Evolutionary conservation across 768 basidiomycete species (phyloP).

Genomic region (Wakefieldia striispora): DNA sequence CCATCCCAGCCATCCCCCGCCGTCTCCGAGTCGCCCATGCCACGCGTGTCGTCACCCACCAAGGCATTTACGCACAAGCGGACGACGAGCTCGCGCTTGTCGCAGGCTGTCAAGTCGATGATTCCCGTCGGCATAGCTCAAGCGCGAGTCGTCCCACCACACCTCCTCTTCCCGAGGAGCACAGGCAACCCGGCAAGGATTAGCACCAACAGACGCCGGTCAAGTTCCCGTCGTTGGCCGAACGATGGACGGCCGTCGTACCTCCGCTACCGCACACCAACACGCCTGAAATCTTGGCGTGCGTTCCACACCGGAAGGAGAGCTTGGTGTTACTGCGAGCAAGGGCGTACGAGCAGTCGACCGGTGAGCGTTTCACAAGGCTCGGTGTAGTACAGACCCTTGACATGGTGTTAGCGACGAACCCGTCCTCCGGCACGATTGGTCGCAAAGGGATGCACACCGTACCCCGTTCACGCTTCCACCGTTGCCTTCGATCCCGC

Average conservation of each 20-base stretch:
- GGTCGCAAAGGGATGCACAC: conserved; percentile 11
- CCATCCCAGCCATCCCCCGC: conserved; percentile 11
- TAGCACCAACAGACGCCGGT: conserved; percentile 2
- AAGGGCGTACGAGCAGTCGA: conserved; percentile 27
- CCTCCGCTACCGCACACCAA: not conserved
- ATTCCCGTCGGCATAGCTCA: conserved; percentile 21
- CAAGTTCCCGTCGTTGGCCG: conserved; percentile 14
- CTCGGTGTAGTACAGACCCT: not conserved
- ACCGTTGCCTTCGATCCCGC: conserved; percentile 32
- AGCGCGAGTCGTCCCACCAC: not conserved
- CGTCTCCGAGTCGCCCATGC: conserved; percentile 20
- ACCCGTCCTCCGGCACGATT: not conserved
- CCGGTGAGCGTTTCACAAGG: conserved; percentile 7
- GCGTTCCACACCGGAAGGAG: conserved; percentile 12
- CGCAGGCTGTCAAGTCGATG: conserved; percentile 26
- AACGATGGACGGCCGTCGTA: conserved; percentile 7
- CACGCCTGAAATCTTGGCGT: conserved; percentile 10
- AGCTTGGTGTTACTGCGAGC: conserved; percentile 32
- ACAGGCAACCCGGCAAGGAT: conserved; percentile 9
- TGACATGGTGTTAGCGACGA: not conserved
- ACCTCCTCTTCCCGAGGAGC: conserved; percentile 1
- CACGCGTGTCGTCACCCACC: conserved; percentile 12
- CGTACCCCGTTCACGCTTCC: conserved; percentile 39
- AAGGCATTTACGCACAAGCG: conserved; percentile 13
- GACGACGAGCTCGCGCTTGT: conserved; percentile 18